phyloP scores from a whole-genome alignment of 208 protist species.

The Acanthamoeba quina region DNA sequence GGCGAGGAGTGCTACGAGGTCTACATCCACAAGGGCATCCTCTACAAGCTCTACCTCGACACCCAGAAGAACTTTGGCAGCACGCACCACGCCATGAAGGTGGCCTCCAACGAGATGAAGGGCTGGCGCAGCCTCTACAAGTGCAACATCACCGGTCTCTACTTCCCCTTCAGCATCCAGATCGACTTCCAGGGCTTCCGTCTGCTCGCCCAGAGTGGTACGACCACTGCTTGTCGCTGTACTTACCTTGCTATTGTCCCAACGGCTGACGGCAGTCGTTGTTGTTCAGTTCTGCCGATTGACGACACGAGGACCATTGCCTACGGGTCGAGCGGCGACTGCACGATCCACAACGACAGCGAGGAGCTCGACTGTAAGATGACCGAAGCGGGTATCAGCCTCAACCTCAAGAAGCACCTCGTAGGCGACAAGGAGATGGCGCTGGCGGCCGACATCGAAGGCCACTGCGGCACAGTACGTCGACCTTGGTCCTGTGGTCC shows the following conservation, averaged over 20 bases:
- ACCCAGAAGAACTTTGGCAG: constrained; percentile 73
- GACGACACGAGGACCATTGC: constrained; percentile 59
- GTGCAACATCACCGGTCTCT: constrained; percentile 33
- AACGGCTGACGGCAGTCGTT: background rate
- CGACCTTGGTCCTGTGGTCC: background rate
- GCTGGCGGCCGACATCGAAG: constrained; percentile 48
- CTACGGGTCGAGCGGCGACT: constrained; percentile 57
- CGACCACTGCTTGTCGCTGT: background rate
- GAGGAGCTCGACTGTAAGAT: constrained; percentile 66
- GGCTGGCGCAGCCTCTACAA: constrained; percentile 48
- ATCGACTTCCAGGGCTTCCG: constrained; percentile 76
- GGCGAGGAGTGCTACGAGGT: constrained; percentile 71
- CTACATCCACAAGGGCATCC: constrained; percentile 71
- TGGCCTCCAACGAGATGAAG: constrained; percentile 72
- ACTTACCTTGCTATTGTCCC: background rate
- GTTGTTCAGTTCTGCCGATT: constrained; percentile 52
- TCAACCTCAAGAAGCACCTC: constrained; percentile 75
- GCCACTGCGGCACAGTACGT: constrained; percentile 59
- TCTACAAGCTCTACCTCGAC: constrained; percentile 73
- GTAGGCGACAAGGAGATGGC: constrained; percentile 70
- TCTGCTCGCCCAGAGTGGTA: constrained; percentile 60
- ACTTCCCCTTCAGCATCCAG: constrained; percentile 72
- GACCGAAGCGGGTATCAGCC: constrained; percentile 55
- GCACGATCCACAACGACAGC: constrained; percentile 64
- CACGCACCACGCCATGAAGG: constrained; percentile 71